Conservation (phyloP, 31 red algal genomes). For the Odonthalia washingtoniensis region DNA sequence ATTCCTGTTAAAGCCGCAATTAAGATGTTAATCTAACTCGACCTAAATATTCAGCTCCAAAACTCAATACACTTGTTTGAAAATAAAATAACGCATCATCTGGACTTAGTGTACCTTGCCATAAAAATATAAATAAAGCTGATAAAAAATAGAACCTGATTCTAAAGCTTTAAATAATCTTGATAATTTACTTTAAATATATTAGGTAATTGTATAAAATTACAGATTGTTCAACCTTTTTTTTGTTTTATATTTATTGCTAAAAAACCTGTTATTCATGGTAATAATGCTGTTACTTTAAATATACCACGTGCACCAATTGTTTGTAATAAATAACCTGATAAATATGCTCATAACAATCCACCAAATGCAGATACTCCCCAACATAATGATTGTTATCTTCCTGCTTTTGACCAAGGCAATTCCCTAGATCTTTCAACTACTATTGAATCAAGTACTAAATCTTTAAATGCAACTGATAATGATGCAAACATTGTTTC, state of each 20-base stretch:
- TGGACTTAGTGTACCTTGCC: conserved; percentile 88
- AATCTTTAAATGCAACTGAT: conserved; percentile 89
- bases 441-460: conserved; percentile 93
- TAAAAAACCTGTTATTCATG: too few relatives aligned
- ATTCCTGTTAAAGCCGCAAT: too few relatives aligned
- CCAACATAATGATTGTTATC: conserved; percentile 91
- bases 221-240: too few relatives aligned
- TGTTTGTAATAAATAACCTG: too few relatives aligned
- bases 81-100: conserved; percentile 94
- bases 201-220: too few relatives aligned
- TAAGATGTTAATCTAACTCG: conserved; percentile 87
- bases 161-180: conserved; percentile 77
- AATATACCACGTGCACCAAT: too few relatives aligned
- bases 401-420: conserved; percentile 65
- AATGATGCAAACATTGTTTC: conserved; percentile 59
- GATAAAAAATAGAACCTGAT: conserved; percentile 78
- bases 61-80: conserved; percentile 79
- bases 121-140: conserved; percentile 86
- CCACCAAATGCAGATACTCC: conserved; percentile 87
- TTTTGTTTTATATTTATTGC: too few relatives aligned
- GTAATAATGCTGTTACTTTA: too few relatives aligned
- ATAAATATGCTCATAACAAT: conserved; percentile 90
- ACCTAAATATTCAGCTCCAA: conserved; percentile 94
- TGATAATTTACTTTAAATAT: conserved; percentile 6
- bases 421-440: conserved; percentile 81